Evolutionary conservation across 2,329 filamentous ascomycete genomes (phyloP).

Genomic region (Ophiostoma quercus): DNA sequence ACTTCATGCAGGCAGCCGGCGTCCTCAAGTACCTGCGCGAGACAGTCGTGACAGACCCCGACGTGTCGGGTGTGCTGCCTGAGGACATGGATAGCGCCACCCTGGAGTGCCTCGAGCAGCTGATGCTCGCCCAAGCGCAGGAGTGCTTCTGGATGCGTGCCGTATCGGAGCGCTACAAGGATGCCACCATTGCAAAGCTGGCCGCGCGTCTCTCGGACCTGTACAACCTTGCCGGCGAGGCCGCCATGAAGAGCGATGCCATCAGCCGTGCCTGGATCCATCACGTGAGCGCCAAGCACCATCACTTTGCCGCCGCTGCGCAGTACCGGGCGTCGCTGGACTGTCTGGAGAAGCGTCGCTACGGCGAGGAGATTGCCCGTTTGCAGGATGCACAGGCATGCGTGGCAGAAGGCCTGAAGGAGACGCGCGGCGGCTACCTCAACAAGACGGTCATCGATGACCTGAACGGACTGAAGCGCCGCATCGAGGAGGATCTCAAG

Average conservation of each 20-base stretch:
- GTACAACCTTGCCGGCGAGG: slow-evolving; percentile 78
- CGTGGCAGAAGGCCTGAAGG: slow-evolving; percentile 67
- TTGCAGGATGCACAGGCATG: slow-evolving; percentile 76
- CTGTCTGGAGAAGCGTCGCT: slow-evolving; percentile 86
- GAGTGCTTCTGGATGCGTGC: slow-evolving; percentile 99
- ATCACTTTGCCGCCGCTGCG: slow-evolving; percentile 92
- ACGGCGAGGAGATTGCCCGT: slow-evolving; percentile 90
- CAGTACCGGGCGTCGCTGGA: slow-evolving; percentile 89
- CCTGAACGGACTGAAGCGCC: slow-evolving; percentile 73
- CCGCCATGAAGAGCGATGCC: slow-evolving; percentile 79
- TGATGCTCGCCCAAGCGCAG: slow-evolving; percentile 87
- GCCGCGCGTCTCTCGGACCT: slow-evolving; percentile 86
- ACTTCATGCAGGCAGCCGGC: slow-evolving; percentile 83
- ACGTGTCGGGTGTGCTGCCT: slow-evolving; percentile 70
- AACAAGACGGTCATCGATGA: slow-evolving; percentile 78
- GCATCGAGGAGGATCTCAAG: slow-evolving; percentile 81
- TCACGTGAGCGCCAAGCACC: slow-evolving; percentile 93
- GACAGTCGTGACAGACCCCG: slow-evolving; percentile 73
- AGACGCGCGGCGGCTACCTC: slow-evolving; percentile 61
- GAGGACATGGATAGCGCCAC: slow-evolving; percentile 94
- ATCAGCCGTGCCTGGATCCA: slow-evolving; percentile 96
- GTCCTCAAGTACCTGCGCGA: slow-evolving; percentile 73
- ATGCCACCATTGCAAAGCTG: slow-evolving; percentile 84
- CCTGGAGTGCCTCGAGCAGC: slow-evolving; percentile 72
- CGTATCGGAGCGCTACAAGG: slow-evolving; percentile 88